Base-by-base conservation (phyloP, 1,139 yeast genomes). In the Suhomyces bokatorum region DNA sequence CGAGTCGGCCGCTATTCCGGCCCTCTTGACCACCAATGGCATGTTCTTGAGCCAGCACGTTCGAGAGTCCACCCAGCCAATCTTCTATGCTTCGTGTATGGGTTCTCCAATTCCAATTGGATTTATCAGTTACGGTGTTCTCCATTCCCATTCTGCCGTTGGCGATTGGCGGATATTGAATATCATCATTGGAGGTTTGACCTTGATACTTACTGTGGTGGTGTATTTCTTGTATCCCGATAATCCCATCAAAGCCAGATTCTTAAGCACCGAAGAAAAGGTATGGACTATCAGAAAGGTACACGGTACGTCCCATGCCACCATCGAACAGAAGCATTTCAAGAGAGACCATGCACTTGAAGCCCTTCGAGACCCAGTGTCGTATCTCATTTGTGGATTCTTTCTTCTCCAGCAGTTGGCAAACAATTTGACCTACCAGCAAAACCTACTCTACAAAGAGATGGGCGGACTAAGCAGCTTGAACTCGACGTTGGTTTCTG, bases 401-500 rank as follows among this genome's bases (percentile, higher is more conserved):
- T 66, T 66, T 43, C 60, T 77, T 32, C 59, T 72, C 33, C 70
- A 66, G 50, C 75, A 70, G 58, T 58, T 77, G 46, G 75, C 80
- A 5, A 77, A 77, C 51, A 75, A 75, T 52, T 63, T 75, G 42
- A 66, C 76, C 5, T 77, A 74, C 50, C 79, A 74, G 52, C 75
- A 75, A 49, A 73, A 69, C 41, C 54, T 75, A 37, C 58, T 77
- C 38, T 77, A 68, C 46, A 64, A 62, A 22, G 66, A 64, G 35
- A 63, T 74, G 57, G 78, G 78, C 40, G 78, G 78, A 35, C 60
- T 76, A 31, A 56, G 67, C 17, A 70, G 66, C 50, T 62, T 78
- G 43, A 70, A 69, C 41, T 71, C 83, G 1, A 76, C 81, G 1
- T 58, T 79, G 31, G 80, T 79, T 5, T 70, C 81, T 5, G 80